Evolutionary conservation across 495 filamentous ascomycete genomes (phyloP).

Genomic region (Penicillium fimorum): DNA sequence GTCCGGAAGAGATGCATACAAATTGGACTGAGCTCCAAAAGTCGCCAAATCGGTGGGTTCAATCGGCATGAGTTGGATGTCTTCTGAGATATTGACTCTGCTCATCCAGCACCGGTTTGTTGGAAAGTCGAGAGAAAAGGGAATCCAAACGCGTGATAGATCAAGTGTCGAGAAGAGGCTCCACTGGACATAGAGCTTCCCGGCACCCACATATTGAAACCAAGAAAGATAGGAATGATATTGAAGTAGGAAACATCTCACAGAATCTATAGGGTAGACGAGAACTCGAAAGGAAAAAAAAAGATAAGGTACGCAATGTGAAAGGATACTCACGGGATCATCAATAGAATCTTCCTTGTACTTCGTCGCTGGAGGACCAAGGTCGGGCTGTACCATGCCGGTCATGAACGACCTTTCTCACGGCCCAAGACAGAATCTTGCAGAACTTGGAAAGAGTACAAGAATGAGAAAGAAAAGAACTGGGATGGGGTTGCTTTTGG

Average conservation of each 20-base stretch:
- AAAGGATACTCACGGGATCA: slow-evolving; percentile 41
- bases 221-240: slow-evolving; percentile 23
- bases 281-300: slow-evolving; percentile 15
- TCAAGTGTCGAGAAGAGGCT: background rate
- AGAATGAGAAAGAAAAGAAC: slow-evolving; percentile 14
- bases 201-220: slow-evolving; percentile 9
- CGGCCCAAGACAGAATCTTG: slow-evolving; percentile 20
- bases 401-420: slow-evolving; percentile 39
- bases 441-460: background rate
- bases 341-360: slow-evolving; percentile 46
- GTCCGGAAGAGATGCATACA: background rate
- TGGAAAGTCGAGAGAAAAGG: background rate
- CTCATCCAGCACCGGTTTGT: background rate
- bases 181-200: background rate
- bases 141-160: background rate
- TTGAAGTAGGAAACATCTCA: slow-evolving; percentile 22
- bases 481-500: slow-evolving; percentile 8
- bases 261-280: slow-evolving; percentile 11
- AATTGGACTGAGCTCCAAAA: background rate
- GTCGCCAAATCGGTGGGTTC: background rate
- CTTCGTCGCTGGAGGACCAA: slow-evolving; percentile 39
- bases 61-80: background rate
- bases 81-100: background rate
- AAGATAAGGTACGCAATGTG: slow-evolving; percentile 10
- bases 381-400: slow-evolving; percentile 50